Conservation (phyloP, 129 eudicot genomes). For the Solidago caesia region DNA sequence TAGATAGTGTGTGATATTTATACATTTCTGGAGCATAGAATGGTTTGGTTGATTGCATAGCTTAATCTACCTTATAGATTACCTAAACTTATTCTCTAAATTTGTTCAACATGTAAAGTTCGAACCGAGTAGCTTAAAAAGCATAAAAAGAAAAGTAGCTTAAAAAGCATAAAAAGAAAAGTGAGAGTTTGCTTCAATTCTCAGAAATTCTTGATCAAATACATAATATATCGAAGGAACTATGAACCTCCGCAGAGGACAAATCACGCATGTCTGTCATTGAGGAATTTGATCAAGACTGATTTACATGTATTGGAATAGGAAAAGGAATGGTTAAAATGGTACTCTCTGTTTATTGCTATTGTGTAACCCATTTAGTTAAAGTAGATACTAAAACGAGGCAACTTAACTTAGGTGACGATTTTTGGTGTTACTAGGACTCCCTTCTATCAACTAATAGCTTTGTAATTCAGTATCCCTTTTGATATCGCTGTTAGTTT, state of each 20-base stretch:
- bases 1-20: too few relatives aligned
- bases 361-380: neutral
- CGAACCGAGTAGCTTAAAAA: slow-evolving; percentile 46
- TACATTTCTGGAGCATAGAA: too few relatives aligned
- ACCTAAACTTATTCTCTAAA: neutral
- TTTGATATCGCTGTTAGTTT: too few relatives aligned
- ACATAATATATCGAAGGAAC: slow-evolving; percentile 43
- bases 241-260: slow-evolving; percentile 33
- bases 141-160: slow-evolving; percentile 59
- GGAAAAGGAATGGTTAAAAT: slow-evolving; percentile 47
- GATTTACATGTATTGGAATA: slow-evolving; percentile 51
- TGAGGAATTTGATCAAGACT: slow-evolving; percentile 55
- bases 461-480: too few relatives aligned
- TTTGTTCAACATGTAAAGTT: slow-evolving; percentile 25
- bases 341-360: neutral
- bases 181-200: slow-evolving; percentile 57
- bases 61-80: neutral
- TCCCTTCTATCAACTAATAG: too few relatives aligned
- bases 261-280: slow-evolving; percentile 3
- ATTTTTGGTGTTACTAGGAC: too few relatives aligned
- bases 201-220: slow-evolving; percentile 54
- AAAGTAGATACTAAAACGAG: neutral
- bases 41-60: too few relatives aligned
- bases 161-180: too few relatives aligned
- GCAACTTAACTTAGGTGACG: neutral